Evolutionary conservation across 2,329 filamentous ascomycete genomes (phyloP), one percentile per base, ranked within the genome.

Genomic region (Aspergillus ochraceoroseus): DNA sequence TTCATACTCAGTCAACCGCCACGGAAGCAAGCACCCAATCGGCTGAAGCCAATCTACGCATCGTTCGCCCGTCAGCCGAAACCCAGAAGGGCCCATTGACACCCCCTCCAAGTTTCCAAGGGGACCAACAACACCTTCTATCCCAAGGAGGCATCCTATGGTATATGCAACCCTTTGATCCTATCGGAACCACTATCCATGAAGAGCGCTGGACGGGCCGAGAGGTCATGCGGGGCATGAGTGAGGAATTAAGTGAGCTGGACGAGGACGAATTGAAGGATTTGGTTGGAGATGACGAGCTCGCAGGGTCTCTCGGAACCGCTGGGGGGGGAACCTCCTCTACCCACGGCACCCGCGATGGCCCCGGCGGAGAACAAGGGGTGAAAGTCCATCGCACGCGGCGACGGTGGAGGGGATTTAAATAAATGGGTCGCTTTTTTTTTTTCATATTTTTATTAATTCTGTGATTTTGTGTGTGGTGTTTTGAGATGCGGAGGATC

Each of bases 261-360:
- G 89, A 94, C 54, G 89, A 95, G 50, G 88, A 94, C 36, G 87
- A 90, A 65, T 72, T 95, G 43, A 82, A 85, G 55, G 86, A 83
- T 22, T 69, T 87, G 27, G 67, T 69, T 9, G 65, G 66, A 39
- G 66, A 83, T 73, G 66, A 83, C 73, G 81, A 69, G 38, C 51
- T 55, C 31, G 59, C 51, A 33, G 52, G 19, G 34, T 36, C 35
- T 47, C 43, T 32, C 32, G 41, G 27, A 14, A 28, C 32, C 19
- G 38, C 17, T 47, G 53, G 44, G 39, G 15, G 33, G 6, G 47
- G 43, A n/a, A n/a, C n/a, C 13, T 18, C 30, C 11, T 44, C 44
- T 8, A 38, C 32, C 14, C 43, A 34, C 25, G 30, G 41, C 15
- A 31, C 15, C 7, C 19, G 19, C 14, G 35, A 39, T 15, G 34